Base-by-base conservation (phyloP, 2,329 filamentous ascomycete genomes). In the Aureobasidium zeae region DNA sequence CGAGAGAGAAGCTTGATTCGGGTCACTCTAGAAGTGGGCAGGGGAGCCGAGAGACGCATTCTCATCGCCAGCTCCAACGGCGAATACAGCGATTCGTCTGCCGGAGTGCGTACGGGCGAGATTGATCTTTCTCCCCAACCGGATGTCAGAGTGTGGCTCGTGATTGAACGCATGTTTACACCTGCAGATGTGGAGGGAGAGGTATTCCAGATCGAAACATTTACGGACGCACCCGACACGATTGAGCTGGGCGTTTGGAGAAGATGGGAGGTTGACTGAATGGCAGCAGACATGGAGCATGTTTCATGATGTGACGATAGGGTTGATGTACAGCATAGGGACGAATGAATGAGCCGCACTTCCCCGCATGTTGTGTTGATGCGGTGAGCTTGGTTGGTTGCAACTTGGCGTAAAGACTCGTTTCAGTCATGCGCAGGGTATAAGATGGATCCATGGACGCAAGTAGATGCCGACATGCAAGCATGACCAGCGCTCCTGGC, bases 151-250 rank as follows among this genome's bases (percentile, higher is more conserved):
- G 25, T 19, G 9, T 93, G 83, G 82, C 68, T 95, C 42, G 81
- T 94, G 5, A 67, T 95, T 30, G 87, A 95, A 63, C 74, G 83
- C 51, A 73, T 89, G 55, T 83, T 79, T n/a, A 74, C 72, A 9
- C 69, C 68, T 32, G 64, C 64, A 4, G 69, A 60, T 29, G 55
- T 59, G 43, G 57, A 53, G 41, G 66, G 66, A 44, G 71, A 74
- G 55, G 62, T 67, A 45, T 72, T 84, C 44, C 57, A 63, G 6
- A 60, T 73, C 5, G 68, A 71, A 51, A 53, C 72, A 15, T 65
- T 64, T 31, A 63, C 61, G 12, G 70, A 73, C 49, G 61, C 63
- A 44, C 61, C 61, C 6, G 58, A 69, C 33, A 64, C 60, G 12
- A 60, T 69, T 22, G 57, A 61, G 2, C 56, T 65, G 35, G 70